Percentiles rank a stretch among this genome's conserved stretches.
Evolutionary conservation across 2,329 filamentous ascomycete genomes (phyloP).

Genomic region (Neophaeococcomyces mojaviensis): DNA sequence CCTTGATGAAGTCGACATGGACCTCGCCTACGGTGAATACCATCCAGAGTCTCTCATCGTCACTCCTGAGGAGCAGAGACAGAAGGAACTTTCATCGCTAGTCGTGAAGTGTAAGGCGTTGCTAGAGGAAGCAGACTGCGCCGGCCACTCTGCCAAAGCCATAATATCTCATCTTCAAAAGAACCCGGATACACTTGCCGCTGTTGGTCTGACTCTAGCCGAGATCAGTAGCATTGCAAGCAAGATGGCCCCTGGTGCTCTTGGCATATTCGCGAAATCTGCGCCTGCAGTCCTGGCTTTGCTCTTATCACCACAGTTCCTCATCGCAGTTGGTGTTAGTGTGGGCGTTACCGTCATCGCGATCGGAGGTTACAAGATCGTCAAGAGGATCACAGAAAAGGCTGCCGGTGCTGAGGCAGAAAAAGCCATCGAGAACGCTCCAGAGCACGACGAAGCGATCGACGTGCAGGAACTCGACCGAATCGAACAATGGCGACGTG

Average conservation of each 20-base stretch:
- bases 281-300: slow-evolving; percentile 83
- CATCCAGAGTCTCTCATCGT: slow-evolving; percentile 53
- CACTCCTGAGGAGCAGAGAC: slow-evolving; percentile 38
- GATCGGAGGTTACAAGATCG: slow-evolving; percentile 94
- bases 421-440: slow-evolving; percentile 24
- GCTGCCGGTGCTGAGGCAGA: slow-evolving; percentile 9
- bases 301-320: slow-evolving; percentile 82
- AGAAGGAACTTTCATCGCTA: slow-evolving; percentile 54
- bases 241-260: slow-evolving; percentile 76
- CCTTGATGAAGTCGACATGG: slow-evolving; percentile 60
- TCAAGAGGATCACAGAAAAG: slow-evolving; percentile 66
- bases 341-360: slow-evolving; percentile 93
- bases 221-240: slow-evolving; percentile 76
- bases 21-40: slow-evolving; percentile 83
- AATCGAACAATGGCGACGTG: slow-evolving; percentile 57
- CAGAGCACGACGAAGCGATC: slow-evolving; percentile 48
- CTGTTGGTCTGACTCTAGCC: slow-evolving; percentile 83
- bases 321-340: slow-evolving; percentile 82
- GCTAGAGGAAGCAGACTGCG: slow-evolving; percentile 78
- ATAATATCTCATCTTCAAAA: slow-evolving; percentile 75
- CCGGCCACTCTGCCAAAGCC: slow-evolving; percentile 73
- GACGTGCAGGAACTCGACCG: slow-evolving; percentile 42
- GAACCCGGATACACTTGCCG: slow-evolving; percentile 85
- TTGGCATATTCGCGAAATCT: slow-evolving; percentile 66
- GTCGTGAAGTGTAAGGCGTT: slow-evolving; percentile 68